Percentiles rank a stretch among this genome's conserved stretches.
Conservation (phyloP, 306 rosid genomes). For the Glycyrrhiza uralensis region DNA sequence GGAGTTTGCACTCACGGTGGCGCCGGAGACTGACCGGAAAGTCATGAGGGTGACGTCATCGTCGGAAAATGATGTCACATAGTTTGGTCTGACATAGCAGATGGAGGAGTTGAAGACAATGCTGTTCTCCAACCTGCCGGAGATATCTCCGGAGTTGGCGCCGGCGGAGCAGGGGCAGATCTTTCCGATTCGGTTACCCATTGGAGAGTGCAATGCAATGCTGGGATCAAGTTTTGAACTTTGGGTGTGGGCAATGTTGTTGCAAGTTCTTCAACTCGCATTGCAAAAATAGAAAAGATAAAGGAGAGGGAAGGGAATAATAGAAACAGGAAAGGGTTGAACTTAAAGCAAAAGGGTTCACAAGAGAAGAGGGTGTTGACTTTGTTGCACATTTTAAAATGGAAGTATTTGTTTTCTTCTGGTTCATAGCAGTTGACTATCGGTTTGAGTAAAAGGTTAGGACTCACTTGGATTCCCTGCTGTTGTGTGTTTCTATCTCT, state of each 20-base stretch:
- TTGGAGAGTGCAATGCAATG: neutral
- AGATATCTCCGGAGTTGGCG: slow-evolving; percentile 49
- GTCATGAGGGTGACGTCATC: slow-evolving; percentile 30
- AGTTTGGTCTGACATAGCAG: slow-evolving; percentile 55
- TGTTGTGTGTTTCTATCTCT: too few relatives aligned
- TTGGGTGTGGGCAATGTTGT: neutral
- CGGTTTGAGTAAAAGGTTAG: neutral
- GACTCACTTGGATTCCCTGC: too few relatives aligned
- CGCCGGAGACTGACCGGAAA: slow-evolving; percentile 65
- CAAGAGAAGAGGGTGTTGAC: slow-evolving; percentile 48
- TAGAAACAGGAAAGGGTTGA: too few relatives aligned
- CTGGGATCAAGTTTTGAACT: neutral
- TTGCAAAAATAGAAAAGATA: neutral
- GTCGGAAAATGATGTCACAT: slow-evolving; percentile 2
- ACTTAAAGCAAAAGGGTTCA: too few relatives aligned
- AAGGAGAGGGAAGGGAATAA: neutral
- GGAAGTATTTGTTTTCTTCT: neutral
- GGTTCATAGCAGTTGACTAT: slow-evolving; percentile 15
- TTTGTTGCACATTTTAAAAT: neutral
- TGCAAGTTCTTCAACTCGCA: neutral
- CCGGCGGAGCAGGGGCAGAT: slow-evolving; percentile 42
- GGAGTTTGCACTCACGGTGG: slow-evolving; percentile 78
- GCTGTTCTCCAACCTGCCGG: slow-evolving; percentile 37
- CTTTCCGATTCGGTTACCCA: slow-evolving; percentile 69
- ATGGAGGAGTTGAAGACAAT: slow-evolving; percentile 38